Evolutionary conservation across 2,329 filamentous ascomycete genomes (phyloP).

Genomic region (Pseudopithomyces maydicus): DNA sequence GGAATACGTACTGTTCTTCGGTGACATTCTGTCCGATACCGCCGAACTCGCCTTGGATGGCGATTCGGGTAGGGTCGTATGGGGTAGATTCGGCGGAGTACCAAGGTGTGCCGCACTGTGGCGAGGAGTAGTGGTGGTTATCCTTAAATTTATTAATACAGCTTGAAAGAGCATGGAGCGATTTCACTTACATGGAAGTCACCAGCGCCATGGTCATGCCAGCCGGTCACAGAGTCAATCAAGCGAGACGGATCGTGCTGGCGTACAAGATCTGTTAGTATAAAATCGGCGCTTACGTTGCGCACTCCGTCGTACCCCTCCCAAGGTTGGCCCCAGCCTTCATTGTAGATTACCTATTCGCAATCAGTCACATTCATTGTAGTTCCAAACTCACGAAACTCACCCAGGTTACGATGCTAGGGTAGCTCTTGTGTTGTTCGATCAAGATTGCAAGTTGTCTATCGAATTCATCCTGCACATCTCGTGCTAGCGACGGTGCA

Average conservation of each 20-base stretch:
- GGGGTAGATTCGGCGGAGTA: slow-evolving; percentile 63
- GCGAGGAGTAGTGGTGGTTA: slow-evolving; percentile 73
- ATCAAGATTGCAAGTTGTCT: slow-evolving; percentile 67
- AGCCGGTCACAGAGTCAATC: slow-evolving; percentile 67
- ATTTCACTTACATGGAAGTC: slow-evolving; percentile 53
- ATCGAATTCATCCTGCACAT: slow-evolving; percentile 67
- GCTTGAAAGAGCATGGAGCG: background rate
- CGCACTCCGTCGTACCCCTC: slow-evolving; percentile 33
- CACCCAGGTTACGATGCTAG: slow-evolving; percentile 69
- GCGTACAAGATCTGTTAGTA: slow-evolving; percentile 60
- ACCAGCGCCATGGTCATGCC: slow-evolving; percentile 70
- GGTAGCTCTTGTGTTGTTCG: slow-evolving; percentile 66
- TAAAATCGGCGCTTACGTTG: slow-evolving; percentile 58
- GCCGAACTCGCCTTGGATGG: slow-evolving; percentile 73
- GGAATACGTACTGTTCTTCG: slow-evolving; percentile 59
- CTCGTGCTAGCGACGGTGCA: slow-evolving; percentile 18
- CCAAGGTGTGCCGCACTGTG: slow-evolving; percentile 73
- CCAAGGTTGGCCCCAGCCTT: slow-evolving; percentile 70
- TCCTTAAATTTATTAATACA: slow-evolving; percentile 57
- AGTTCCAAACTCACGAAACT: slow-evolving; percentile 11
- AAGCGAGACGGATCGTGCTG: slow-evolving; percentile 67
- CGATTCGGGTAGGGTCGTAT: slow-evolving; percentile 63
- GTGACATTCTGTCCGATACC: slow-evolving; percentile 70
- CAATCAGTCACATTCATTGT: background rate
- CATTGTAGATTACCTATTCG: slow-evolving; percentile 68